Conservation (phyloP, 2,329 filamentous ascomycete genomes). For the Phialophora tarda region DNA sequence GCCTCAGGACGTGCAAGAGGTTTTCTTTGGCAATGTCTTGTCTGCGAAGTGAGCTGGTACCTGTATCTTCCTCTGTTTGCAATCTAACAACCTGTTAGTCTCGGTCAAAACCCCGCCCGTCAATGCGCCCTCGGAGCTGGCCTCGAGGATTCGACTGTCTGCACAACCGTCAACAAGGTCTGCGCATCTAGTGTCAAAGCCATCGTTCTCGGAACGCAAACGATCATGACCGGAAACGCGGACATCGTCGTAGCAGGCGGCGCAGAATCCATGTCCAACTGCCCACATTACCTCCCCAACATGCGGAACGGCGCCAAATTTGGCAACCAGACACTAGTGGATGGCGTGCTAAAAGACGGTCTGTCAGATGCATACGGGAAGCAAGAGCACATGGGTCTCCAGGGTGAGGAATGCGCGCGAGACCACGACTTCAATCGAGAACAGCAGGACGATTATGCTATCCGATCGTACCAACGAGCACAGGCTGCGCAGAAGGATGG, state of each 20-base stretch:
- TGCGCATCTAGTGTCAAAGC: slow-evolving; percentile 96
- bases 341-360: slow-evolving; percentile 92
- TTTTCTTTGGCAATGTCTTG: slow-evolving; percentile 97
- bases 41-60: slow-evolving; percentile 75
- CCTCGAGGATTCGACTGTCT: slow-evolving; percentile 76
- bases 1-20: slow-evolving; percentile 87
- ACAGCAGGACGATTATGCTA: slow-evolving; percentile 93
- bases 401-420: slow-evolving; percentile 86
- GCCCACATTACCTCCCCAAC: slow-evolving; percentile 90
- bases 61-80: slow-evolving; percentile 6
- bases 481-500: slow-evolving; percentile 82
- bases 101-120: slow-evolving; percentile 94
- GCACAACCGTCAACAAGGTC: slow-evolving; percentile 98
- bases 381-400: slow-evolving; percentile 95
- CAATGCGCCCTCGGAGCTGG: slow-evolving; percentile 92
- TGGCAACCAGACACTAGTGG: slow-evolving; percentile 84
- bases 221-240: slow-evolving; percentile 95
- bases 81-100: slow-evolving; percentile 56
- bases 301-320: slow-evolving; percentile 91
- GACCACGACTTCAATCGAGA: slow-evolving; percentile 83
- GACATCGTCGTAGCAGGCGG: slow-evolving; percentile 92
- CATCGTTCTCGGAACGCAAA: slow-evolving; percentile 91
- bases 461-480: slow-evolving; percentile 91
- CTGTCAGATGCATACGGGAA: slow-evolving; percentile 89
- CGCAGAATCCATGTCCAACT: slow-evolving; percentile 98